Evolutionary conservation across 2,329 filamentous ascomycete species (phyloP).

Genomic region (Cytospora chrysosperma): DNA sequence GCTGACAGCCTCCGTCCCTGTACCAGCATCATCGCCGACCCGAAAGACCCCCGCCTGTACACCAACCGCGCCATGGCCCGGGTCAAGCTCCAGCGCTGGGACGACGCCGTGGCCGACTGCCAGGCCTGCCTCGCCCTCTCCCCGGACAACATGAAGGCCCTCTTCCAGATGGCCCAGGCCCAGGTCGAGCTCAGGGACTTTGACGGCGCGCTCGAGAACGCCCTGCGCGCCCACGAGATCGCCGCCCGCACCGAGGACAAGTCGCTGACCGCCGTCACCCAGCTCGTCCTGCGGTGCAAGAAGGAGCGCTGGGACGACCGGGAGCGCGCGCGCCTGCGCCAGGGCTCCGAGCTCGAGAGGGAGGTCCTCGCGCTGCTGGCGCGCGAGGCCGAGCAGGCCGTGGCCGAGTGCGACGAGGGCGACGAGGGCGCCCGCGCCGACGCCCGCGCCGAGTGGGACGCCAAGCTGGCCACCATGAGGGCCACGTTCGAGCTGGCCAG

Average conservation of each 20-base stretch:
- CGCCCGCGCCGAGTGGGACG: conserved; percentile 46
- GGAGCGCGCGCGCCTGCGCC: conserved; percentile 61
- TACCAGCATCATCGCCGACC: conserved; percentile 71
- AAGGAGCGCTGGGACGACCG: conserved; percentile 80
- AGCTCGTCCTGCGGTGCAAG: conserved; percentile 75
- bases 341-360: conserved; percentile 56
- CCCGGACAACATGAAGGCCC: conserved; percentile 71
- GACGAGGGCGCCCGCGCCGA: conserved; percentile 49
- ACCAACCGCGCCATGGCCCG: conserved; percentile 87
- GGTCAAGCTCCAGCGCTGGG: conserved; percentile 70
- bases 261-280: conserved; percentile 69
- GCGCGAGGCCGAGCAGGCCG: conserved; percentile 43
- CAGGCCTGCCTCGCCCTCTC: conserved; percentile 69
- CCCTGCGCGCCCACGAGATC: conserved; percentile 69
- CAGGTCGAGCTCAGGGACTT: conserved; percentile 71
- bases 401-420: conserved; percentile 39
- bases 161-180: conserved; percentile 80
- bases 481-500: conserved; percentile 54
- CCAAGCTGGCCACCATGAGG: conserved; percentile 45
- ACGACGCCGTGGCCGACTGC: conserved; percentile 76
- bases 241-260: conserved; percentile 64
- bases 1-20: not conserved
- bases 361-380: conserved; percentile 57
- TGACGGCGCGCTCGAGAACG: conserved; percentile 70
- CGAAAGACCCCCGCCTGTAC: conserved; percentile 75